Percentiles rank a stretch among this genome's conserved stretches.
phyloP scores from a whole-genome alignment of 208 protist genomes.

The Trypanosoma conorhini region DNA sequence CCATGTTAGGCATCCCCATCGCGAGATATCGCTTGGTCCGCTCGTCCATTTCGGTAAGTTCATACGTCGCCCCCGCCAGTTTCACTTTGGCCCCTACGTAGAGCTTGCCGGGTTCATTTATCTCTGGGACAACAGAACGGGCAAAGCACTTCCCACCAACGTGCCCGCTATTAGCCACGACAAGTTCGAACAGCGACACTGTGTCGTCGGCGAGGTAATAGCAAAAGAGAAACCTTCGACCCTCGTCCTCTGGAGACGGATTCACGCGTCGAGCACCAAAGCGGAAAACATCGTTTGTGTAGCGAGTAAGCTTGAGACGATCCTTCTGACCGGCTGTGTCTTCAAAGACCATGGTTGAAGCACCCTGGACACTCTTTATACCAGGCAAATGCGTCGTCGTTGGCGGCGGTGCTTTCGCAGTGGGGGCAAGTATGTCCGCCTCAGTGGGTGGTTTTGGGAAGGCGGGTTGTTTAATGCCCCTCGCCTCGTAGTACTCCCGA shows the following conservation, averaged over 20 bases:
- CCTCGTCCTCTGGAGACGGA: conserved; percentile 54
- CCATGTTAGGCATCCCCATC: conserved; percentile 75
- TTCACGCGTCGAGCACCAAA: conserved; percentile 79
- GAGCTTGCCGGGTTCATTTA: conserved; percentile 57
- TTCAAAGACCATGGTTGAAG: conserved; percentile 78
- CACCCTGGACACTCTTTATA: conserved; percentile 25
- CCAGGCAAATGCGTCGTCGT: conserved; percentile 6
- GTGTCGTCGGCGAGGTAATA: conserved; percentile 97
- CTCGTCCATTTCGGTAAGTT: conserved; percentile 74
- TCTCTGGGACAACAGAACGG: conserved; percentile 73
- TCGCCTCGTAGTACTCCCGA: conserved; percentile 72
- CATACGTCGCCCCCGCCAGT: conserved; percentile 66
- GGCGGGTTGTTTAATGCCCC: conserved; percentile 35
- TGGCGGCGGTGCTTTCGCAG: conserved; percentile 18
- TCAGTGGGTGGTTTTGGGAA: conserved; percentile 47
- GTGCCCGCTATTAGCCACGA: conserved; percentile 92
- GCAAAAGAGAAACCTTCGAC: conserved; percentile 84
- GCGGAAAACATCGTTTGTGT: conserved; percentile 89
- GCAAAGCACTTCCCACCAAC: conserved; percentile 91
- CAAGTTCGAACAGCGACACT: conserved; percentile 92
- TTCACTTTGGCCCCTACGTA: conserved; percentile 69
- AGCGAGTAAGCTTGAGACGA: conserved; percentile 79
- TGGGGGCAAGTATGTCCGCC: conserved; percentile 27
- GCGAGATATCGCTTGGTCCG: conserved; percentile 69
- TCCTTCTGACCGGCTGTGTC: conserved; percentile 62